Conservation (phyloP, 2,329 filamentous ascomycete genomes). For the Aschersonia sp. region DNA sequence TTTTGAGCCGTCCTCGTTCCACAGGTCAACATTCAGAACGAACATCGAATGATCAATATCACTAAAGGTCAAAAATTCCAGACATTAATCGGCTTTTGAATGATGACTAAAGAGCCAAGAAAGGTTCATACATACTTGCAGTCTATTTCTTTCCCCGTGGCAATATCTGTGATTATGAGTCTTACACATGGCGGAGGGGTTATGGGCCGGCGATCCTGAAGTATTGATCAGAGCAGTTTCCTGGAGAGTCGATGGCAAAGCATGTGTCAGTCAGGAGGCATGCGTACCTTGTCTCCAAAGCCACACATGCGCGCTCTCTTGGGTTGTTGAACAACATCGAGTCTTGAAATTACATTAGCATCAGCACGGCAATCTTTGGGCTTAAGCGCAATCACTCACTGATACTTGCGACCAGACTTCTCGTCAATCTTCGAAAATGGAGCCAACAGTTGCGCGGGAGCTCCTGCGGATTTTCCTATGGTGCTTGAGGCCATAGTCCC, state of each 20-base stretch:
- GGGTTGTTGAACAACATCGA: slow-evolving; percentile 81
- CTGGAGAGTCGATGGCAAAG: background rate
- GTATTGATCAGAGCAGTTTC: background rate
- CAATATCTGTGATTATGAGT: slow-evolving; percentile 61
- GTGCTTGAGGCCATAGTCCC: slow-evolving; percentile 1
- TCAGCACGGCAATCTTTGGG: background rate
- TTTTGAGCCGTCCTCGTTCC: slow-evolving; percentile 48
- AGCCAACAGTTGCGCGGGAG: slow-evolving; percentile 9
- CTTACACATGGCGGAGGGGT: slow-evolving; percentile 88
- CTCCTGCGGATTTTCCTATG: slow-evolving; percentile 6
- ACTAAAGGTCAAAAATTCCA: slow-evolving; percentile 8
- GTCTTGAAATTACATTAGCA: slow-evolving; percentile 24
- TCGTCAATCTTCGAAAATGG: slow-evolving; percentile 20
- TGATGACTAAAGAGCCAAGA: background rate
- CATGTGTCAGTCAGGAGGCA: background rate
- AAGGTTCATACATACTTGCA: slow-evolving; percentile 47
- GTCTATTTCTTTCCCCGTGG: slow-evolving; percentile 67
- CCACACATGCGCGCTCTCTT: slow-evolving; percentile 94
- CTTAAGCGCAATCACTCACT: slow-evolving; percentile 10
- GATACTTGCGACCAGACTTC: slow-evolving; percentile 18
- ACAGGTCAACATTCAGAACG: slow-evolving; percentile 52
- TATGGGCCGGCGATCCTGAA: slow-evolving; percentile 80
- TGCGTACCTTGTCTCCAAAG: slow-evolving; percentile 81
- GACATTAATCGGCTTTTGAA: background rate
- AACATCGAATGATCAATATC: slow-evolving; percentile 25